phyloP scores from a whole-genome alignment of 1,284 basidiomycete genomes.

The Vanrija pseudolonga region DNA sequence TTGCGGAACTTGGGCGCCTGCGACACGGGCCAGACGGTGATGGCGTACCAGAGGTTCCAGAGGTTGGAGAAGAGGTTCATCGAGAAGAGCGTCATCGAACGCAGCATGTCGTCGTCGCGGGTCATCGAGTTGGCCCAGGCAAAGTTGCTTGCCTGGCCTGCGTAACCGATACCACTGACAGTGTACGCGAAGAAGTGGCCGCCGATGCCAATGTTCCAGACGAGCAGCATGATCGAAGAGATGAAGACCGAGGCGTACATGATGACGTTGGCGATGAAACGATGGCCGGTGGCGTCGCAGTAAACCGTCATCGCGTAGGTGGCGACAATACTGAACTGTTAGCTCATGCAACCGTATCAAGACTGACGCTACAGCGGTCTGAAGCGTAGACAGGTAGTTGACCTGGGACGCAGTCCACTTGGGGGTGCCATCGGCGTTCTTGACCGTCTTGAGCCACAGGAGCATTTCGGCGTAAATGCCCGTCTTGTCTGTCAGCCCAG shows the following conservation, averaged over 20 bases:
- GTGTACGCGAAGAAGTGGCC: constrained; percentile 42
- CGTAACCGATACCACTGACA: constrained; percentile 34
- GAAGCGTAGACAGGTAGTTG: constrained; percentile 36
- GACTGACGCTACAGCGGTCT: constrained; percentile 19
- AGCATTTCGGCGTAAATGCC: constrained; percentile 37
- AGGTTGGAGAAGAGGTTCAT: constrained; percentile 33
- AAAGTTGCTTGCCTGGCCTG: constrained; percentile 44
- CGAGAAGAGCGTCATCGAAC: constrained; percentile 35
- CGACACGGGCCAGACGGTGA: constrained; percentile 38
- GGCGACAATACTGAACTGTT: constrained; percentile 33
- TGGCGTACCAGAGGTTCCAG: constrained; percentile 38
- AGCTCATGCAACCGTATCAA: too few relatives aligned
- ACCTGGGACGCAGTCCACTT: constrained; percentile 14
- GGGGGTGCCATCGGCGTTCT: background rate
- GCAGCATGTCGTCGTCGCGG: constrained; percentile 40
- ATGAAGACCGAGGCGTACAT: constrained; percentile 32
- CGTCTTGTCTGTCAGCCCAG: constrained; percentile 21
- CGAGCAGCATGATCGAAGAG: constrained; percentile 33
- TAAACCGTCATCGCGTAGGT: constrained; percentile 37
- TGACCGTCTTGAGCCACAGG: constrained; percentile 31
- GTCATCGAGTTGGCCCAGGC: constrained; percentile 42
- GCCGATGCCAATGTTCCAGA: constrained; percentile 28
- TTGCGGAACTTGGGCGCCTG: constrained; percentile 34
- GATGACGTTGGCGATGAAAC: constrained; percentile 43
- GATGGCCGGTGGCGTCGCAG: constrained; percentile 33